These are phyloP conservation scores for Geosmithia morbida DNA, from an alignment of 2,329 filamentous ascomycete species.

Conservation along the genomic window DNA sequence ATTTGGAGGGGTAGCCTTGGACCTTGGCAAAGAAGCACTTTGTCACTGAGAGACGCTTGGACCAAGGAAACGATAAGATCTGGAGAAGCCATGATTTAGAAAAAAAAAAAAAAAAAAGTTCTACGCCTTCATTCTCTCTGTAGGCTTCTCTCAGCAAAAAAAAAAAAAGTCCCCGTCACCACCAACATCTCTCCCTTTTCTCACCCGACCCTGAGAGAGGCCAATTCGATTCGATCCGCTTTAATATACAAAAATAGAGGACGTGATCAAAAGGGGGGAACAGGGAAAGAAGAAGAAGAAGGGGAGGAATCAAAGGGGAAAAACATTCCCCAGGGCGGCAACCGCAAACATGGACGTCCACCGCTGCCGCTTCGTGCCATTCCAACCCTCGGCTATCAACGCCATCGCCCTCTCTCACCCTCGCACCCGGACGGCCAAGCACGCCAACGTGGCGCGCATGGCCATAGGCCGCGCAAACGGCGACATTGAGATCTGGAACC, in stretches of 20 bases:
- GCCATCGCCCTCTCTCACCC: slow-evolving; percentile 86
- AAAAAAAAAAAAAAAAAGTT: not conserved
- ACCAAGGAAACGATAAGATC: not conserved
- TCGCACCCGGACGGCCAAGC: slow-evolving; percentile 27
- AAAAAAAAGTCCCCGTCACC: not conserved
- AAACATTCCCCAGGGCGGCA: not conserved
- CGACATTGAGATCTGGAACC: slow-evolving; percentile 97
- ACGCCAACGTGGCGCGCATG: slow-evolving; percentile 50
- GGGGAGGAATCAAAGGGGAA: not conserved
- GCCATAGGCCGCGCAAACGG: slow-evolving; percentile 89
- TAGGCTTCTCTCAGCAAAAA: too few relatives aligned
- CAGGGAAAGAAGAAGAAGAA: not conserved
- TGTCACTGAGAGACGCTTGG: not conserved
- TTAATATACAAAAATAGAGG: not conserved
- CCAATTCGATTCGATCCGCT: not conserved
- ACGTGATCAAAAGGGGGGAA: too few relatives aligned
- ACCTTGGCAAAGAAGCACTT: not conserved
- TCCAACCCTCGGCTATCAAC: slow-evolving; percentile 84
- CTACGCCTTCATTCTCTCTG: not conserved
- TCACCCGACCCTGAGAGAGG: not conserved
- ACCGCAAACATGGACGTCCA: slow-evolving; percentile 70
- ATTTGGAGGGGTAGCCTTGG: not conserved
- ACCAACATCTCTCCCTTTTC: not conserved
- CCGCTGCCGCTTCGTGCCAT: slow-evolving; percentile 90
- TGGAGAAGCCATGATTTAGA: not conserved